Percentiles rank a stretch among this genome's conserved stretches.
Conservation (phyloP, 305 asterid genomes). For the Fraxinus xanthoxyloides region DNA sequence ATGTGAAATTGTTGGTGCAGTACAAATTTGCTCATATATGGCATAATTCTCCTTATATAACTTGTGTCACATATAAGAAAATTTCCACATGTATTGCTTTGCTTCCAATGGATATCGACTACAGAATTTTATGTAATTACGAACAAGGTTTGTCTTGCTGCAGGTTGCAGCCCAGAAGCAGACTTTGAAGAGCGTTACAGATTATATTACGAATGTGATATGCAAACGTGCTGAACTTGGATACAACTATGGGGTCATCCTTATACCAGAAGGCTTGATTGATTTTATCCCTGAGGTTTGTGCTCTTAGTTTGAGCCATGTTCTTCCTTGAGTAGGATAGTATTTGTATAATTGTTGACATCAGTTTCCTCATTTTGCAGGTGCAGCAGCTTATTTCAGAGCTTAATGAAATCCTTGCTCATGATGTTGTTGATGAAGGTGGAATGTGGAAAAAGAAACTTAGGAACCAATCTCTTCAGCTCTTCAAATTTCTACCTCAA, state of each 20-base stretch:
- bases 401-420: conserved; percentile 63
- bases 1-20: neutral
- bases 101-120: neutral
- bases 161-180: conserved; percentile 67
- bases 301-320: neutral
- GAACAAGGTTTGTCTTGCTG: conserved; percentile 12
- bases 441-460: conserved; percentile 68
- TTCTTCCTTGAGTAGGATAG: neutral
- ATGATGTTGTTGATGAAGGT: conserved; percentile 49
- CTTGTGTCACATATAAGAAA: neutral
- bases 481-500: conserved; percentile 55
- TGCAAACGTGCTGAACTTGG: conserved; percentile 62
- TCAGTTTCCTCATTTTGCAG: conserved; percentile 28
- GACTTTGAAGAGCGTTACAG: conserved; percentile 59
- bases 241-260: conserved; percentile 61
- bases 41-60: neutral
- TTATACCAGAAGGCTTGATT: conserved; percentile 66
- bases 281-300: conserved; percentile 71
- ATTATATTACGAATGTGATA: conserved; percentile 50
- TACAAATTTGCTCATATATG: neutral
- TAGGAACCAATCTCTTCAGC: conserved; percentile 45
- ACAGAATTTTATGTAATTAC: neutral
- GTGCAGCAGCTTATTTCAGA: conserved; percentile 64
- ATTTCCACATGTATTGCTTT: neutral
- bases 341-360: neutral